Base-by-base conservation (phyloP, 371 early-diverging fungal species). In the Rhizopus sp. region DNA sequence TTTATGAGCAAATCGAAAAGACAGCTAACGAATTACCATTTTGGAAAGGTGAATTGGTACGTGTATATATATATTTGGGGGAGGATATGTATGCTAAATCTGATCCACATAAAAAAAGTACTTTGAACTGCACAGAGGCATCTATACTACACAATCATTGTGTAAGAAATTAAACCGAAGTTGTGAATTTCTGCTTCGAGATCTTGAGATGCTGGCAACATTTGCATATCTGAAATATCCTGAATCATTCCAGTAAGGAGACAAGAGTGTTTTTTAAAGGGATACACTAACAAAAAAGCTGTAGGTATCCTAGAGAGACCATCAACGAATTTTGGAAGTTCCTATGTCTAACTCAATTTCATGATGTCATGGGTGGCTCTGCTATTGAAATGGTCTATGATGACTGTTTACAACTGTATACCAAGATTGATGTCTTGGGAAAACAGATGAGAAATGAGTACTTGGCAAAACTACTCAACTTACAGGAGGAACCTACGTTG, bases 51-150 rank as follows among this genome's bases (percentile, higher is more conserved):
- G 96, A 97, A 72, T 72, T 97, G 60, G 86, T 85, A 77, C 68
- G 71, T 59, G 2, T 16, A 9, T 37, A 13, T 35, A 10, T 13
- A 23, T 23, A 23, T 23, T 23, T 23, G 23, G 23, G 23, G 23
- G 23, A 23, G 23, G 23, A 23, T 23, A 2, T 23, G 23, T 23
- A 23, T 35, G 1, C 34, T 31, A 16, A 5, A 53, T 39, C 3
- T 33, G 16, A 9, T 13, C 15, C 15, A 15, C 9, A 15, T 44
- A 37, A n/a, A 17, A 31, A 7, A 55, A 87, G 79, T 96, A 96
- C 70, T 90, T 95, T 73, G 97, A 96, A 69, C 79, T 94, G 23
- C 97, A 96, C 68, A 83, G 97, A 50, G 97, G 97, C 40, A 96
- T 95, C 34, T 96, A 95, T 72, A 97, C 97, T 2, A 80, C 94